Evolutionary conservation across 2,329 filamentous ascomycete species (phyloP).

Genomic region (Aspergillus ochraceoroseus): DNA sequence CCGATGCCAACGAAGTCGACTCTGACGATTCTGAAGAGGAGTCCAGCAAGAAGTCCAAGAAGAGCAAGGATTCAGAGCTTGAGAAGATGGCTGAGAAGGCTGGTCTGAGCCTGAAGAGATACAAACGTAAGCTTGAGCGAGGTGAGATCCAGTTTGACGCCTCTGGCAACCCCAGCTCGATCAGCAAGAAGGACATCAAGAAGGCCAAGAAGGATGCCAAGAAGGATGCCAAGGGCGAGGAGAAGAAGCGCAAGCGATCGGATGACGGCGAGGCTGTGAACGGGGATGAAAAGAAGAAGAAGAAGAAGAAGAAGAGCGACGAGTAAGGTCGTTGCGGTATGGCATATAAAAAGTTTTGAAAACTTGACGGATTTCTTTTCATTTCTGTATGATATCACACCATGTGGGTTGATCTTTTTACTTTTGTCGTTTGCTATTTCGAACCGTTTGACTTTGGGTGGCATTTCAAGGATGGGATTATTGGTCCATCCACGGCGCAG

Average conservation of each 20-base stretch:
- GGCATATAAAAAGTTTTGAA: constrained; percentile 20
- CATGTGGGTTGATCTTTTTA: constrained; percentile 29
- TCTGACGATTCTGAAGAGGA: constrained; percentile 32
- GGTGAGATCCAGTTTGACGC: constrained; percentile 65
- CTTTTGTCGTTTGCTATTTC: constrained; percentile 28
- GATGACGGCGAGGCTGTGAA: constrained; percentile 54
- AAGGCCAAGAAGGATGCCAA: constrained; percentile 62
- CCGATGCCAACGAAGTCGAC: constrained; percentile 19
- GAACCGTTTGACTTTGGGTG: constrained; percentile 31
- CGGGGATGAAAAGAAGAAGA: constrained; percentile 45
- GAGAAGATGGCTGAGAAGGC: constrained; percentile 60
- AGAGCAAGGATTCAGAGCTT: constrained; percentile 47
- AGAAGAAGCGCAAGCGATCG: constrained; percentile 67
- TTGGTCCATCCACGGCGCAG: constrained; percentile 30
- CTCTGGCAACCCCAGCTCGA: constrained; percentile 61
- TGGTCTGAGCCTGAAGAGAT: constrained; percentile 68
- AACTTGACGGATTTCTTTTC: constrained; percentile 22
- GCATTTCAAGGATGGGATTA: constrained; percentile 30
- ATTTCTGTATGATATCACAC: constrained; percentile 45
- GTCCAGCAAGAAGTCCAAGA: constrained; percentile 39
- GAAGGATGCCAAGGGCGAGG: constrained; percentile 52
- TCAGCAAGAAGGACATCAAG: constrained; percentile 73
- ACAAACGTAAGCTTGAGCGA: constrained; percentile 71
- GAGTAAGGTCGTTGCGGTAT: constrained; percentile 22
- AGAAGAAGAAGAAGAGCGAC: constrained; percentile 61